Evolutionary conservation across 1,284 basidiomycete genomes (phyloP), one percentile per base, ranked within the genome.

Genomic region (Ustilago bromivora): DNA sequence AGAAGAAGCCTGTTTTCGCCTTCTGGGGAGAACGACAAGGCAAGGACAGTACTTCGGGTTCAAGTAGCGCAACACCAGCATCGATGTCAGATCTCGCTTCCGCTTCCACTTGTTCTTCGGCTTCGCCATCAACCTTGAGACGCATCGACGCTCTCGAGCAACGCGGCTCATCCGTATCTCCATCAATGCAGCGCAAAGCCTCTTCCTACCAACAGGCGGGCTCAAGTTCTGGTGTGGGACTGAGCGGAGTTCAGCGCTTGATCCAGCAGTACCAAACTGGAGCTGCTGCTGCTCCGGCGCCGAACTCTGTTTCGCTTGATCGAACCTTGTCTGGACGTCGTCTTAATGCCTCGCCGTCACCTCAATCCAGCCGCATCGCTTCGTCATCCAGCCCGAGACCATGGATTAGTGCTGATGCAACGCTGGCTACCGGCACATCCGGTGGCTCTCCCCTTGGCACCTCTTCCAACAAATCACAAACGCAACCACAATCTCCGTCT

Each of bases 1-100:
- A 72, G 40, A 76, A 72, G 60, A 76, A 66, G 61, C 70, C 70
- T 23, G 66, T 70, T 3, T 72, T 76, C 54, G 74, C 74, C 15
- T 76, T 76, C 23, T 76, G 74, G 74, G 43, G 43, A 46, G 74
- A 76, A 35, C 41, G 74, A 23, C 74, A 69, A 36, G 56, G 63
- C 52, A 66, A 66, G 34, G 57, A 65, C 51, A 66, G 58, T 58
- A 55, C 66, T 13, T 36, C 52, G 4, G 38, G 60, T 12, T 28
- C 58, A 13, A 38, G 34, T 55, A 57, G 19, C 57, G 17, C 49
- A 31, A 51, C 62, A 55, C n/a, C 53, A 13, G 15, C 69, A 17
- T 4, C 40, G 12, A 19, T 56, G 4, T 23, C 51, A 4, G 34
- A 58, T 6, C 17, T 43, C 8, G 11, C 57, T 6, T 40, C 54